Evolutionary conservation across 169 alveolate species (phyloP).

Genomic region (Amoebophrya sp.): DNA sequence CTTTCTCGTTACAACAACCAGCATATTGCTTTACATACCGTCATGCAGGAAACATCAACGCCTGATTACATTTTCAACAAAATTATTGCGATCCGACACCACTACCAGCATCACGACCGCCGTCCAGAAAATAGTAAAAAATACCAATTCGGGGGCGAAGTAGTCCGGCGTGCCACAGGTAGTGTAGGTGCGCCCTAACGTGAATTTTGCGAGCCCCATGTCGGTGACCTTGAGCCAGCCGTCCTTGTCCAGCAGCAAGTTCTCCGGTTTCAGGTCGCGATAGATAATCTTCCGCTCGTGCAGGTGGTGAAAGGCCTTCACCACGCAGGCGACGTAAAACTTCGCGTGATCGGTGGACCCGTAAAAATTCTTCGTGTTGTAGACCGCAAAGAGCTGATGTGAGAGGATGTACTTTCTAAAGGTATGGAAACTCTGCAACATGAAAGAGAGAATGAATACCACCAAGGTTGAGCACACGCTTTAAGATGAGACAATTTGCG

Average conservation of each 20-base stretch:
- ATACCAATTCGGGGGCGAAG: constrained; percentile 45
- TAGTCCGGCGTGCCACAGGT: constrained; percentile 47
- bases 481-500: too few species aligned
- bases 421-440: too few species aligned
- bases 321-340: constrained; percentile 87
- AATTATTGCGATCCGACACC: too few species aligned
- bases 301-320: constrained; percentile 81
- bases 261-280: constrained; percentile 87
- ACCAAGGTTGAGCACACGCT: too few species aligned
- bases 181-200: constrained; percentile 44
- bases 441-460: too few species aligned
- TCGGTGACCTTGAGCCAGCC: constrained; percentile 19
- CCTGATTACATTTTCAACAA: too few species aligned
- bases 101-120: too few species aligned
- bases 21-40: too few species aligned
- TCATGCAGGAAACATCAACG: too few species aligned
- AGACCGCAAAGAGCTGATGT: not conserved
- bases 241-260: constrained; percentile 82
- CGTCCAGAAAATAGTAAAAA: too few species aligned
- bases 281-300: constrained; percentile 60
- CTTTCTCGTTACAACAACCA: too few species aligned
- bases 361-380: not conserved
- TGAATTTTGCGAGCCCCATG: constrained; percentile 45
- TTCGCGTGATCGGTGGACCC: constrained; percentile 57
- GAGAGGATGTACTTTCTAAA: too few species aligned